These are phyloP conservation scores for Alternaria sp. DNA, from an alignment of 2,329 filamentous ascomycete species.

Conservation along the genomic window DNA sequence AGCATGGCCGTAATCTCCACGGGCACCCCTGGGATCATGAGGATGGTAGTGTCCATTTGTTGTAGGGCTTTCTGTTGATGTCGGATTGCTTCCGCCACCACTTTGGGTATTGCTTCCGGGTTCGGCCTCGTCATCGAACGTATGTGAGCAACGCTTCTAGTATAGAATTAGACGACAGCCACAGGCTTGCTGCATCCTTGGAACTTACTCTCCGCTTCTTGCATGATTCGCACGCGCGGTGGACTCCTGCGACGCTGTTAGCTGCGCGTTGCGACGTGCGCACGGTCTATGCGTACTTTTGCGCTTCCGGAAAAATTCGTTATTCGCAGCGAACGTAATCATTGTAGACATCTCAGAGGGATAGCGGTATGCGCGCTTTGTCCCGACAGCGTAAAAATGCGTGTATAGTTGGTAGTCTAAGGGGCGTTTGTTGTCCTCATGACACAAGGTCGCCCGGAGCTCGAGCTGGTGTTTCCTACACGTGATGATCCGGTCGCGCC, in stretches of 20 bases:
- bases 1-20: constrained; percentile 40
- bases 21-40: constrained; percentile 36
- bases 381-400: constrained; percentile 10
- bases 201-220: constrained; percentile 54
- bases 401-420: constrained; percentile 18
- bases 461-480: constrained; percentile 26
- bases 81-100: constrained; percentile 44
- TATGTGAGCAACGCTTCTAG: constrained; percentile 55
- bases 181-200: constrained; percentile 14
- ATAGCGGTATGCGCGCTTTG: constrained; percentile 11
- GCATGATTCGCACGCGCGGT: constrained; percentile 56
- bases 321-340: constrained; percentile 57
- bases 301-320: constrained; percentile 56
- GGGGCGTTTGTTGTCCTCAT: constrained; percentile 28
- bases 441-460: constrained; percentile 32
- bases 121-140: constrained; percentile 50
- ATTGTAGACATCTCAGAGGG: constrained; percentile 50
- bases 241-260: constrained; percentile 47
- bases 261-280: constrained; percentile 28
- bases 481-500: constrained; percentile 27
- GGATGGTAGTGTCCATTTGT: constrained; percentile 33
- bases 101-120: constrained; percentile 51
- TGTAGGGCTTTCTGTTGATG: constrained; percentile 40
- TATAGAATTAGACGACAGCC: constrained; percentile 30
- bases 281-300: constrained; percentile 46